Evolutionary conservation across 148 eudicot species (phyloP).

Genomic region (Drosera capensis): DNA sequence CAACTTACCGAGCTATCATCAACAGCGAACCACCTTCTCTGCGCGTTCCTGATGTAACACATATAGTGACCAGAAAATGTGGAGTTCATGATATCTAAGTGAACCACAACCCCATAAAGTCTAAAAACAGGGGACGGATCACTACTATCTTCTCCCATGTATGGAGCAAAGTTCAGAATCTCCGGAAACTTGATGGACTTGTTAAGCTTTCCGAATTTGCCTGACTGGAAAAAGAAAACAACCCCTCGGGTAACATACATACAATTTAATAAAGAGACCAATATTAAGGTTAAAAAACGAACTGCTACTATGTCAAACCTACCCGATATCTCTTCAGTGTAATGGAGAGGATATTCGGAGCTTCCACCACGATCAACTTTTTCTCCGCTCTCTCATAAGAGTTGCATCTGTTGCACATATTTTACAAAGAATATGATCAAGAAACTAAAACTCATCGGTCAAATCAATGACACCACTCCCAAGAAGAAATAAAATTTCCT

Average conservation of each 20-base stretch:
- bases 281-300: neutral
- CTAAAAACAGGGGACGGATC: constrained; percentile 58
- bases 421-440: constrained; percentile 3
- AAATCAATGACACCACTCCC: neutral
- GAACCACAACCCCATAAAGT: constrained; percentile 84
- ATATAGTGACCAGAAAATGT: constrained; percentile 81
- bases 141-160: constrained; percentile 58
- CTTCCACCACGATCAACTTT: constrained; percentile 60
- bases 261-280: neutral
- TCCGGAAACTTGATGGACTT: constrained; percentile 68
- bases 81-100: constrained; percentile 77
- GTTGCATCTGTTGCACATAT: constrained; percentile 38
- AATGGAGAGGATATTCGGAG: constrained; percentile 80
- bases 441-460: no score
- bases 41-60: constrained; percentile 64
- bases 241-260: neutral
- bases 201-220: constrained; percentile 73
- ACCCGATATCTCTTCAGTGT: constrained; percentile 84
- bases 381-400: constrained; percentile 81
- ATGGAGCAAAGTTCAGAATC: constrained; percentile 62
- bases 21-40: constrained; percentile 69
- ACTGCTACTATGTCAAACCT: constrained; percentile 5
- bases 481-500: no score
- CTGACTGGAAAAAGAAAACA: constrained; percentile 41
- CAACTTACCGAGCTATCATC: constrained; percentile 64